Evolutionary conservation across 192 early-diverging fungal genomes (phyloP), one percentile per base, ranked within the genome.

Genomic region (Backusella luteola): DNA sequence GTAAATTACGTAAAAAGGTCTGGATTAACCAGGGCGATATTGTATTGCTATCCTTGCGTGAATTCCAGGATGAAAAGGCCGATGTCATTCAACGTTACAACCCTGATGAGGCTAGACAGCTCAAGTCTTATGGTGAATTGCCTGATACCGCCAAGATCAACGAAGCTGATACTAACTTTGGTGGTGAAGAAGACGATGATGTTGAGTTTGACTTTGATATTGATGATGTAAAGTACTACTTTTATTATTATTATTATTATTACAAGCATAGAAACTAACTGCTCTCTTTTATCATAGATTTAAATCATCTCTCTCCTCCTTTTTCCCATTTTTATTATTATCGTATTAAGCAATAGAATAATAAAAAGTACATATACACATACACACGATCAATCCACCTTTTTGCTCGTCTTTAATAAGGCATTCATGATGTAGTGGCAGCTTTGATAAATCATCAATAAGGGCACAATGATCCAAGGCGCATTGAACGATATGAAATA

Each of bases 1-100:
- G 98, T 66, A 94, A 95, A 75, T 94, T 99, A 91, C 93, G 96
- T 81, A 99, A 98, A 86, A 99, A 97, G 89, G 96, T 94, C 68
- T 96, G 95, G 96, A 97, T 99, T 81, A 91, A 89, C 77, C 90
- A 90, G 73, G 97, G 97, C 66, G 96, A 99, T 76, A 91, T 97
- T 56, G 87, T 99, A 6, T 87, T 99, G 49, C 84, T 99, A 15
- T 92, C 93, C 36, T 89, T 97, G 74, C 91, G 97, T 76, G 97
- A 99, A 71, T 99, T 89, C 89, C 94, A 99, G 87, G 95, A 97
- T 82, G 84, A 89, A 66, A 96, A 96, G 86, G 94, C 94, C 68
- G 97, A 41, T 84, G 91, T 99, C 63, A 95, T 99, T 81, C 87
- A 94, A 77, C 98, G 97, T 87, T 99, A 98, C 85, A 94, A 90